Base-by-base conservation (phyloP, 768 basidiomycete species). In the Boletus sp. region DNA sequence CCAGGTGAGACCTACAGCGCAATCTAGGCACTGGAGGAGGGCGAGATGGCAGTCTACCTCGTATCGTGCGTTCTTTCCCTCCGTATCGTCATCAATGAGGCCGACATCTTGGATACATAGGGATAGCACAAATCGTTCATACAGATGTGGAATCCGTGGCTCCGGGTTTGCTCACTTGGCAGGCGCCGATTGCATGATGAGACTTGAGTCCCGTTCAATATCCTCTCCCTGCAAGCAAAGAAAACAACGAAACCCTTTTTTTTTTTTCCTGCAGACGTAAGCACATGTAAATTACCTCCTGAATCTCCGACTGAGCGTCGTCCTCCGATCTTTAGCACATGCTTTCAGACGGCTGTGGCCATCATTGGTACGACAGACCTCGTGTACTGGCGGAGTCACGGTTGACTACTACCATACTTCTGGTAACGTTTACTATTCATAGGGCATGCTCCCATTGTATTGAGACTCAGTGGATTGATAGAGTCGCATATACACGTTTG, bases 321-420 rank as follows among this genome's bases (percentile, higher is more conserved):
- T 17, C n/a, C 51, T 54, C 64, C 41, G 71, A 86, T 66, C 42
- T 71, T 44, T 28, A 93, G 87, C 92, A 93, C 75, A 89, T 90
- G 84, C 78, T 97, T 57, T 92, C 94, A 6, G 96, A 98, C 67
- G n/a, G 94, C 90, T 44, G 96, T 99, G 49, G 87, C 96, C 47
- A 90, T 99, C 70, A 97, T 98, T 71, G 97, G 97, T 65, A 98
- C 96, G 46, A 95, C n/a, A n/a, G n/a, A n/a, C n/a, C n/a, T n/a
- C n/a, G n/a, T n/a, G n/a, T n/a, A n/a, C n/a, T n/a, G n/a, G n/a
- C n/a, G n/a, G n/a, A n/a, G n/a, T n/a, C n/a, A n/a, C n/a, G n/a
- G n/a, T n/a, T n/a, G n/a, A n/a, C n/a, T n/a, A n/a, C n/a, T n/a
- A n/a, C n/a, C 18, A 12, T 11, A 0, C 10, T 4, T 32, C 14